Evolutionary conservation across 1,284 basidiomycete genomes (phyloP).

Genomic region (Fomitopsis palustris): DNA sequence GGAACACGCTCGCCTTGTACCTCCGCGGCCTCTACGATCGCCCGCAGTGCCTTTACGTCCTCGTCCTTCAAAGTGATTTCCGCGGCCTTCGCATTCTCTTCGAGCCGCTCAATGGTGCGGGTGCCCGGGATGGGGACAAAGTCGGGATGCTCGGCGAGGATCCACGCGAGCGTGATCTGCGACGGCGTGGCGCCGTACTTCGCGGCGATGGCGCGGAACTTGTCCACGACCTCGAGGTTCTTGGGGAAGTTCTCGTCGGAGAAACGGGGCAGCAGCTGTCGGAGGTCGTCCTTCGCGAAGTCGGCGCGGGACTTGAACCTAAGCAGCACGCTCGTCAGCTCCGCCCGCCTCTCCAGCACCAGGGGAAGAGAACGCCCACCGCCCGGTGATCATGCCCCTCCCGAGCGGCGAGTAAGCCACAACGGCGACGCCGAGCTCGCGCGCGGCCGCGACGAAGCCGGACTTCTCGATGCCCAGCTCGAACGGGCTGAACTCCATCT

Average conservation of each 20-base stretch:
- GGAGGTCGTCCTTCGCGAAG: background rate
- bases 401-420: slow-evolving; percentile 43
- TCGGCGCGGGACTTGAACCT: slow-evolving; percentile 1
- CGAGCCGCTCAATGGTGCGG: background rate
- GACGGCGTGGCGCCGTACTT: slow-evolving; percentile 1
- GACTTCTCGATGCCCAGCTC: slow-evolving; percentile 27
- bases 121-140: slow-evolving; percentile 4
- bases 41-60: slow-evolving; percentile 1
- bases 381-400: slow-evolving; percentile 8
- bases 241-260: slow-evolving; percentile 2
- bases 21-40: background rate
- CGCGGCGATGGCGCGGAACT: background rate
- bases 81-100: slow-evolving; percentile 5
- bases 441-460: slow-evolving; percentile 25
- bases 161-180: slow-evolving; percentile 6
- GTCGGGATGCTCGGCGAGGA: slow-evolving; percentile 3
- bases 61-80: background rate
- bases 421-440: slow-evolving; percentile 29
- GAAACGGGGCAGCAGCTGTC: background rate
- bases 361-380: background rate
- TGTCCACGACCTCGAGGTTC: slow-evolving; percentile 1
- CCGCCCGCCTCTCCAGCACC: background rate
- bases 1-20: background rate
- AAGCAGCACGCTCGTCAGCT: no score
- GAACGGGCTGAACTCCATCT: slow-evolving; percentile 44